phyloP scores from a whole-genome alignment of 495 filamentous ascomycete species.

The Hyaloscypha variabilis region DNA sequence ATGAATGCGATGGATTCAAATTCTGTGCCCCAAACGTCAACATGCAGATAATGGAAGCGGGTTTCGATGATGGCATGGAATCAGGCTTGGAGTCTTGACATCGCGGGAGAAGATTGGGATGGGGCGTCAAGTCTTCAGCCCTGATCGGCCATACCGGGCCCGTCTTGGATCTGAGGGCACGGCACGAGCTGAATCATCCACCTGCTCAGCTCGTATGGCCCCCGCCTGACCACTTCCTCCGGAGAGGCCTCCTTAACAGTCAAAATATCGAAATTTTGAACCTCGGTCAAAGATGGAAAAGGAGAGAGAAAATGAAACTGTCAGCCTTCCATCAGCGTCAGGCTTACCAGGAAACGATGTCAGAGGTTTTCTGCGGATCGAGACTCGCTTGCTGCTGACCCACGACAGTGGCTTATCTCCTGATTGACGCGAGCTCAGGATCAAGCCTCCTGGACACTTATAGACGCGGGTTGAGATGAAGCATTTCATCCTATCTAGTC shows the following conservation, averaged over 20 bases:
- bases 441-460: neutral
- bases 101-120: conserved; percentile 12
- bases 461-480: neutral
- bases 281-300: neutral
- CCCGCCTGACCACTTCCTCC: neutral
- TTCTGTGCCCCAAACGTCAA: neutral
- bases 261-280: neutral
- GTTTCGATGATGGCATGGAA: conserved; percentile 3
- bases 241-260: neutral
- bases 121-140: conserved; percentile 13
- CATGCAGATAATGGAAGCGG: neutral
- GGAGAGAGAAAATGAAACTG: neutral
- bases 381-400: neutral
- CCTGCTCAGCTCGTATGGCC: neutral
- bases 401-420: neutral
- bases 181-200: neutral
- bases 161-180: neutral
- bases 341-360: neutral
- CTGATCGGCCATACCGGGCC: conserved; percentile 14
- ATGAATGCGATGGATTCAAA: neutral
- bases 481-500: conserved; percentile 8
- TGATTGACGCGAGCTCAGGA: neutral
- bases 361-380: neutral
- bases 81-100: no score
- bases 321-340: neutral